A percentile compares a stretch with the other conserved stretches of the same genome.
Conservation (phyloP, 2,329 filamentous ascomycete species). For the Orbilia brochopaga region DNA sequence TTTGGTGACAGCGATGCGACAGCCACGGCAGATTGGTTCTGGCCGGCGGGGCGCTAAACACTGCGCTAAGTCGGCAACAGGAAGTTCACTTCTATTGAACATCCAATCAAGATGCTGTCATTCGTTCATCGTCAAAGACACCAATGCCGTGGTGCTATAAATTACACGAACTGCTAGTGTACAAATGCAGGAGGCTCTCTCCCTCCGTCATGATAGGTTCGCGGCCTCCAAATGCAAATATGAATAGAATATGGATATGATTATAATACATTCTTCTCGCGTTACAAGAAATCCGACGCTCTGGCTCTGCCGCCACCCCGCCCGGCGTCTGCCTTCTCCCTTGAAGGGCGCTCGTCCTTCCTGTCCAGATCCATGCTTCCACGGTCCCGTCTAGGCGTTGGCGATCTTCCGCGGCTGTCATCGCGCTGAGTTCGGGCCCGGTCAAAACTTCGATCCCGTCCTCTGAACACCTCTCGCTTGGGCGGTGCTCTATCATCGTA, state of each 20-base stretch:
- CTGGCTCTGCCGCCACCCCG: conserved; percentile 53
- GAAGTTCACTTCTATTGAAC: neutral
- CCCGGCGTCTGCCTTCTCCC: conserved; percentile 45
- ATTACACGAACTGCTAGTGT: conserved; percentile 18
- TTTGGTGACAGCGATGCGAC: conserved; percentile 25
- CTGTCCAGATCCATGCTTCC: conserved; percentile 42
- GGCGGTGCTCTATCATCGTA: conserved; percentile 35
- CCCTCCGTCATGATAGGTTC: neutral
- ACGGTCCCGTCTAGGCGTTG: conserved; percentile 26
- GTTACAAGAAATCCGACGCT: conserved; percentile 55
- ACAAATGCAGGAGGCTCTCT: conserved; percentile 1
- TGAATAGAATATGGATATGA: conserved; percentile 6
- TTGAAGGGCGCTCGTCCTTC: conserved; percentile 44
- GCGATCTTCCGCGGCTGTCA: conserved; percentile 40
- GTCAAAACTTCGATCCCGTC: conserved; percentile 13
- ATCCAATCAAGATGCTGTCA: conserved; percentile 16
- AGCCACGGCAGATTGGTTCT: conserved; percentile 34
- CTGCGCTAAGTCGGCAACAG: conserved; percentile 23
- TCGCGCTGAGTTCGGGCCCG: conserved; percentile 34
- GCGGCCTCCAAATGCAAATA: neutral
- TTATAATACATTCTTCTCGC: conserved; percentile 15
- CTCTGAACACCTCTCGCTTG: conserved; percentile 2
- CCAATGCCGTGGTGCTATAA: conserved; percentile 16
- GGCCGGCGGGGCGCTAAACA: conserved; percentile 32
- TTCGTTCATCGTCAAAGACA: conserved; percentile 7